Evolutionary conservation across 495 filamentous ascomycete species (phyloP), one percentile per base, ranked within the genome.

Genomic region (Entonaema liquescens): DNA sequence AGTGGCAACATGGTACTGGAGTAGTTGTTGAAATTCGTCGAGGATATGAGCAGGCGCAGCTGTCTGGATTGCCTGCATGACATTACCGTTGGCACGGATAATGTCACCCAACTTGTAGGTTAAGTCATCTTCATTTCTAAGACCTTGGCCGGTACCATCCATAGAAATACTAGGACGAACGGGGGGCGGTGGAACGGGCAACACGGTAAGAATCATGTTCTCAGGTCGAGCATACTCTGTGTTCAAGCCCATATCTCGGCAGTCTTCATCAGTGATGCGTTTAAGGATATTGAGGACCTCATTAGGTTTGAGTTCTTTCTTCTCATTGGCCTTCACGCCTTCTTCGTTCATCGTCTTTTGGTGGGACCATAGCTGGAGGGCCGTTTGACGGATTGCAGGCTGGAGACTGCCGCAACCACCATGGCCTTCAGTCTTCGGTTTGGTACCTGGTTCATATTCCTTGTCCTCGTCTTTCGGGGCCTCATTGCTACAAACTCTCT

Each of bases 101-200:
- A 99, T 97, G 81, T 99, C 95, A 69, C 94, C 93, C 50, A 99
- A 83, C 80, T 99, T 99, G 84, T 97, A 98, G 0, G 95, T 99
- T 85, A 99, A 84, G 85, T 99, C 95, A 77, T 99, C 95, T 79
- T 99, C 95, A 75, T 95, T 94, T 52, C 95, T 90, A 80, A 93
- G 86, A 65, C 95, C 95, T 50, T 84, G 83, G 71, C 92, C 90
- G 52, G 92, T 93, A 62, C 95, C 95, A 81, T 98, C 93, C 80
- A 97, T 92, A 8, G 92, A 92, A 71, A 99, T 96, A 83, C 93
- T 97, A 0, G 95, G 95, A 28, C 95, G 91, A 42, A 99, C 95
- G 1, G 95, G 93, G 13, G 95, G 95, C 2, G 95, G 95, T 0
- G 95, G 95, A 3, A 99, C 95, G 5, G 96, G 94, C 17, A 99